These are phyloP conservation scores for Micromonas pusilla DNA, from an alignment of 139 green algal species.

Conservation along the genomic window DNA sequence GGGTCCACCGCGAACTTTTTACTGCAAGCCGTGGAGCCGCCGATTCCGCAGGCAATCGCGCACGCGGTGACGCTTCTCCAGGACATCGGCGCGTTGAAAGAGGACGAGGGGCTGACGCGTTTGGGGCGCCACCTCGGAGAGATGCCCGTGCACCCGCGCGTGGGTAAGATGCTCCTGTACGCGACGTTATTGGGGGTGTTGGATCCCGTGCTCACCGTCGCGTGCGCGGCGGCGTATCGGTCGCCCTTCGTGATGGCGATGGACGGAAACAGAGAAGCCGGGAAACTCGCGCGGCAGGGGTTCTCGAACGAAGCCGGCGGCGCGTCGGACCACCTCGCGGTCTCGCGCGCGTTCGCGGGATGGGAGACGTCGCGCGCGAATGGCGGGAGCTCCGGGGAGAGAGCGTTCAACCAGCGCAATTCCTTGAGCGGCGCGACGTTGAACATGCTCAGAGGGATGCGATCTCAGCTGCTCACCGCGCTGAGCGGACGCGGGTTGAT, in stretches of 20 bases:
- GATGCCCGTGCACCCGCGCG: conserved; percentile 40
- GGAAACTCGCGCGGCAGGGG: not conserved
- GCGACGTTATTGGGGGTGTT: conserved; percentile 39
- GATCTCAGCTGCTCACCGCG: conserved; percentile 56
- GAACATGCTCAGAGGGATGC: conserved; percentile 64
- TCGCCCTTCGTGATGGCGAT: conserved; percentile 11
- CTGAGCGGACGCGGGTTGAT: conserved; percentile 35
- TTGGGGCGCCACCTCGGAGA: conserved; percentile 40
- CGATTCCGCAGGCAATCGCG: conserved; percentile 25
- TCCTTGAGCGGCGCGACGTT: conserved; percentile 57
- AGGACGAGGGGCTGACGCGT: conserved; percentile 41
- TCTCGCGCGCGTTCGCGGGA: conserved; percentile 31
- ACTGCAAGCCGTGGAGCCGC: conserved; percentile 31
- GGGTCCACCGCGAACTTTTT: conserved; percentile 29
- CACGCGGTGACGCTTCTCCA: conserved; percentile 44
- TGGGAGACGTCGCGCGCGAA: not conserved
- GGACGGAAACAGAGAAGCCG: not conserved
- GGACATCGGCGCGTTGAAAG: conserved; percentile 40
- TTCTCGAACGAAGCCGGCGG: conserved; percentile 43
- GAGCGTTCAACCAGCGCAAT: conserved; percentile 40
- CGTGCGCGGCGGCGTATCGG: conserved; percentile 20
- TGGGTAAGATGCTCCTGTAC: conserved; percentile 49
- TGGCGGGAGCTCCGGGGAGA: conserved; percentile 30
- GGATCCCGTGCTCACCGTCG: conserved; percentile 40
- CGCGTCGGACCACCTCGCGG: conserved; percentile 57